These are phyloP conservation scores for Physaria fendleri DNA, from an alignment of 345 rosid species.

Conservation along the genomic window DNA sequence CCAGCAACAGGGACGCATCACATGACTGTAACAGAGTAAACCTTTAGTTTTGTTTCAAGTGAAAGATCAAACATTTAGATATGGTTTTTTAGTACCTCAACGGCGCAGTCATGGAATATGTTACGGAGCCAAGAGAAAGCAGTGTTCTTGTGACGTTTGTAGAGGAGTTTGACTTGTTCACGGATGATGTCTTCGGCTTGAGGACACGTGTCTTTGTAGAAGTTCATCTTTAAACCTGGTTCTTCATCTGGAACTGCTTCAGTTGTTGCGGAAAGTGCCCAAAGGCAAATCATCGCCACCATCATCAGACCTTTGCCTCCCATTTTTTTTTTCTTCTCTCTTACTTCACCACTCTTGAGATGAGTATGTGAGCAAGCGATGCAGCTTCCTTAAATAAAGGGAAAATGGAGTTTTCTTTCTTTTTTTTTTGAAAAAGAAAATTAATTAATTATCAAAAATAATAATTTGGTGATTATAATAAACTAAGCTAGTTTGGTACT, in stretches of 20 bases:
- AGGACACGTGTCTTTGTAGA: constrained; percentile 85
- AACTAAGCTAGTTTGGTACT: constrained; percentile 9
- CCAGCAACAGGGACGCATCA: constrained; percentile 92
- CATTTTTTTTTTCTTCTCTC: constrained; percentile 33
- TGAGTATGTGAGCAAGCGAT: constrained; percentile 22
- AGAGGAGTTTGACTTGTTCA: constrained; percentile 86
- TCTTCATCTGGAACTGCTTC: constrained; percentile 41
- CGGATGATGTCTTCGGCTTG: constrained; percentile 89
- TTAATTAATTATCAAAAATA: too few species aligned
- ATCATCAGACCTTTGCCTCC: constrained; percentile 38
- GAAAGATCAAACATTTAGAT: background rate
- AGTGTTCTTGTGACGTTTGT: constrained; percentile 99
- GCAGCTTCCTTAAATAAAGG: constrained; percentile 18
- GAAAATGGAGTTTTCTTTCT: constrained; percentile 7
- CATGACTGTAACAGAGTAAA: constrained; percentile 52
- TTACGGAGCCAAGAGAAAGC: constrained; percentile 99
- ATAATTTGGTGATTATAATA: constrained; percentile 1
- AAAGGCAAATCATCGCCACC: constrained; percentile 37
- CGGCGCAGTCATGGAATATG: constrained; percentile 99
- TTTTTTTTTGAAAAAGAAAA: background rate
- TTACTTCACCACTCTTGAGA: constrained; percentile 13
- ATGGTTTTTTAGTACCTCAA: constrained; percentile 49
- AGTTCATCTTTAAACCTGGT: constrained; percentile 71
- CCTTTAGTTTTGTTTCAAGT: background rate
- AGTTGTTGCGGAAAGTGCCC: constrained; percentile 43